Evolutionary conservation across 768 basidiomycete genomes (phyloP).

Genomic region (Phylloporus sp.): DNA sequence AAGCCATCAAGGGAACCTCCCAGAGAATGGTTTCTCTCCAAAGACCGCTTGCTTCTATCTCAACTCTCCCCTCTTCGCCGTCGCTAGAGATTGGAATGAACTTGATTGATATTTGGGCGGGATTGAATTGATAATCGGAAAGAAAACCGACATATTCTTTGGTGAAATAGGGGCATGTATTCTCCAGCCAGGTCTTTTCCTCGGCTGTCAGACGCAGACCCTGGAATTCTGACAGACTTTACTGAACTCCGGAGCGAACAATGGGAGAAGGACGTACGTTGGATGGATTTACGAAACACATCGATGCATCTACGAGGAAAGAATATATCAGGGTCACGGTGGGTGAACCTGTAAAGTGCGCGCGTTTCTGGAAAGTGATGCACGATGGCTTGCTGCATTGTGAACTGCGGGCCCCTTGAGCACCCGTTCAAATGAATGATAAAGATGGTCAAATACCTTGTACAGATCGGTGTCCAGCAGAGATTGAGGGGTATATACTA

Average conservation of each 20-base stretch:
- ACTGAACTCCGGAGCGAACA: constrained; percentile 23
- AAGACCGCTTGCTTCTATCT: constrained; percentile 66
- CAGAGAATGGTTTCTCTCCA: constrained; percentile 89
- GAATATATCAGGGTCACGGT: constrained; percentile 57
- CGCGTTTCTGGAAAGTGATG: constrained; percentile 66
- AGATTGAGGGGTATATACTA: constrained; percentile 36
- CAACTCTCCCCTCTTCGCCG: constrained; percentile 51
- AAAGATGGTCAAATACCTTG: constrained; percentile 52
- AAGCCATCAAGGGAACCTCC: constrained; percentile 95
- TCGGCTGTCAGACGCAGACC: constrained; percentile 51
- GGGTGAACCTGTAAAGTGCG: constrained; percentile 77
- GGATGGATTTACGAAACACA: constrained; percentile 46
- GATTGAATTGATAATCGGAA: constrained; percentile 60
- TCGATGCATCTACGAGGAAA: constrained; percentile 46
- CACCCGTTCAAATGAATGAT: not conserved
- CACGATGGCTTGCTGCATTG: constrained; percentile 92
- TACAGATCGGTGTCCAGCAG: constrained; percentile 92
- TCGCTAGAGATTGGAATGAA: constrained; percentile 58
- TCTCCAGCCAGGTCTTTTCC: constrained; percentile 65
- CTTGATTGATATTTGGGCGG: constrained; percentile 52
- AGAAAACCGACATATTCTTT: constrained; percentile 75
- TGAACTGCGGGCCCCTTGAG: constrained; percentile 46
- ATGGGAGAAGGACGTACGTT: constrained; percentile 41
- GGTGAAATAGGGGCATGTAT: constrained; percentile 70
- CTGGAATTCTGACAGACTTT: constrained; percentile 53